Conservation (phyloP, 2,329 filamentous ascomycete species). For the Akanthomyces muscarius region DNA sequence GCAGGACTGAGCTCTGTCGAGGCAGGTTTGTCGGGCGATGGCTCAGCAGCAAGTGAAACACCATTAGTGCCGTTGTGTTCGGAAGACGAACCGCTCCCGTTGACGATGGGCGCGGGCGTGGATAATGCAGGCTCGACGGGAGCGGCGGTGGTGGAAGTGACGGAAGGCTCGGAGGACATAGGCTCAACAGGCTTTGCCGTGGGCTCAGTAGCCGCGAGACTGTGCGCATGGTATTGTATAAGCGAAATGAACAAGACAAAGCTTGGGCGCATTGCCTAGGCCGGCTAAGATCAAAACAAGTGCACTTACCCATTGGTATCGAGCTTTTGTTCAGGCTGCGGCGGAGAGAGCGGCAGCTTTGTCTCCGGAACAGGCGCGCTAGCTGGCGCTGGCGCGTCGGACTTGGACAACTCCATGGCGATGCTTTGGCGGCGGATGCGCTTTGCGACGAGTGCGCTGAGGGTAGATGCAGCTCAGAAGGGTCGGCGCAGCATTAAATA, state of each 20-base stretch:
- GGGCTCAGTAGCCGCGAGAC: neutral
- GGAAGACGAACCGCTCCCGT: conserved; percentile 7
- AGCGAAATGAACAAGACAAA: neutral
- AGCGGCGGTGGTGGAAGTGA: neutral
- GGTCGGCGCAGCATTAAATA: conserved; percentile 37
- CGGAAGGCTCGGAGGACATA: conserved; percentile 7
- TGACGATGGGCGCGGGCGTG: neutral
- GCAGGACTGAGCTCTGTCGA: neutral
- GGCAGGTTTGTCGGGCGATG: neutral
- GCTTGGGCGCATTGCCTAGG: neutral
- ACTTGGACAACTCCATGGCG: conserved; percentile 50
- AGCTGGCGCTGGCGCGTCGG: conserved; percentile 40
- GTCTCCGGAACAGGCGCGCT: conserved; percentile 23
- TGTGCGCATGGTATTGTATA: neutral
- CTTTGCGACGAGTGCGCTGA: conserved; percentile 35
- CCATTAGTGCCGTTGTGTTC: conserved; percentile 11
- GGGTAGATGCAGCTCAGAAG: conserved; percentile 27
- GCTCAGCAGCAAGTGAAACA: neutral
- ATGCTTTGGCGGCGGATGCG: conserved; percentile 40
- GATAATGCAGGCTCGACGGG: conserved; percentile 10
- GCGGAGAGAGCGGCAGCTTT: conserved; percentile 38
- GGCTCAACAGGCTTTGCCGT: neutral
- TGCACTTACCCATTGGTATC: conserved; percentile 25
- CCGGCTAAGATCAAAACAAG: neutral
- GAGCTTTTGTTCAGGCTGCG: conserved; percentile 20